Conservation (phyloP, 305 asterid species). For the Fraxinus velutina region DNA sequence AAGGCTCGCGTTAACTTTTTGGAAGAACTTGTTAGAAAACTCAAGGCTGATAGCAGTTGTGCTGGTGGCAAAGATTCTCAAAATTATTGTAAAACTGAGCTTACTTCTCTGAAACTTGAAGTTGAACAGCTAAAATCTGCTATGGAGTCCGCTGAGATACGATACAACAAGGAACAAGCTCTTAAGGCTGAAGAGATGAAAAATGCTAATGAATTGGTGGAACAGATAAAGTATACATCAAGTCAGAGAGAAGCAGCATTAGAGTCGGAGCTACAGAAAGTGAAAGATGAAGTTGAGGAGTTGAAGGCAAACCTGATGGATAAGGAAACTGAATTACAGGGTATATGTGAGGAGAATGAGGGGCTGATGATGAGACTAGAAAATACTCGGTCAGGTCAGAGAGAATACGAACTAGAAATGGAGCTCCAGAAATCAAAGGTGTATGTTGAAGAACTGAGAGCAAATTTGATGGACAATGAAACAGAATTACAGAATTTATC, state of each 20-base stretch:
- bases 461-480: constrained; percentile 44
- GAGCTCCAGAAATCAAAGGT: constrained; percentile 32
- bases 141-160: constrained; percentile 41
- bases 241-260: constrained; percentile 52
- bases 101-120: constrained; percentile 37
- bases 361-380: constrained; percentile 40
- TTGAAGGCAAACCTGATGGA: constrained; percentile 58
- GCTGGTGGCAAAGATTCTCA: constrained; percentile 19
- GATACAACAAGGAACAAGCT: constrained; percentile 40
- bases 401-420: constrained; percentile 43
- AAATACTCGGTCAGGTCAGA: constrained; percentile 28
- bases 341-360: constrained; percentile 58
- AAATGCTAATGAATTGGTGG: constrained; percentile 40
- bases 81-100: constrained; percentile 2
- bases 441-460: constrained; percentile 32
- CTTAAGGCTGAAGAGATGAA: constrained; percentile 32
- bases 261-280: constrained; percentile 49
- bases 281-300: constrained; percentile 52
- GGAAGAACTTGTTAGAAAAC: constrained; percentile 55
- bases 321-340: constrained; percentile 58
- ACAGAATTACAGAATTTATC: constrained; percentile 23
- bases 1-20: constrained; percentile 47
- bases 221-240: constrained; percentile 39
- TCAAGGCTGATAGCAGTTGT: constrained; percentile 36
- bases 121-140: constrained; percentile 40